Percentiles rank a stretch among this genome's conserved stretches.
phyloP scores from a whole-genome alignment of 305 asterid species.

The Fraxinus xanthoxyloides region DNA sequence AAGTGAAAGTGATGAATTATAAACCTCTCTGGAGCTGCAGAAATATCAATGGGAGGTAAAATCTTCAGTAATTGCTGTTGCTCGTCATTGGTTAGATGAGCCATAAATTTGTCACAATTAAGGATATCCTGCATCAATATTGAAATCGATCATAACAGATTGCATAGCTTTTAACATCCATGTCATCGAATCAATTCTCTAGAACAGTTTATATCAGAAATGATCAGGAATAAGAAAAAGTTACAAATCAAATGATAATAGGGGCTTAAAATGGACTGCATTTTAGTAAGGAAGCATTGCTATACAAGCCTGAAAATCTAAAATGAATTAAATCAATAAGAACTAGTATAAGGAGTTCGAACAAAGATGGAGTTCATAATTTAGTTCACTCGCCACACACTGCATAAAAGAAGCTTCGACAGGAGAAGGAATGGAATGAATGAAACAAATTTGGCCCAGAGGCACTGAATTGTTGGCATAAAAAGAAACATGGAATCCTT shows the following conservation, averaged over 20 bases:
- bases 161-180: conserved; percentile 9
- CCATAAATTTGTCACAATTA: conserved; percentile 49
- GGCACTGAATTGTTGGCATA: not conserved
- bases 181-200: not conserved
- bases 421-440: not conserved
- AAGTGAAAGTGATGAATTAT: conserved; percentile 1
- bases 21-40: conserved; percentile 54
- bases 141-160: not conserved
- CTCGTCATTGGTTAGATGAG: conserved; percentile 57
- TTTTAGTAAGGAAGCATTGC: conserved; percentile 38
- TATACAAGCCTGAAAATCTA: not conserved
- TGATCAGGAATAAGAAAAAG: conserved; percentile 44
- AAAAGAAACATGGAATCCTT: not conserved
- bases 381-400: not conserved
- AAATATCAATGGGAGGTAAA: conserved; percentile 58
- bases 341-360: conserved; percentile 2
- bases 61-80: conserved; percentile 60
- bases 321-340: not conserved
- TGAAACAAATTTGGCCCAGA: not conserved
- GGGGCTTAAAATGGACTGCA: conserved; percentile 71
- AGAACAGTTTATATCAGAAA: conserved; percentile 9
- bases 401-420: not conserved
- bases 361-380: conserved; percentile 1
- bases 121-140: conserved; percentile 40
- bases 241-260: conserved; percentile 63